These are phyloP conservation scores for Trametes versicolor DNA, from an alignment of 1,284 basidiomycete genomes.

Conservation along the genomic window DNA sequence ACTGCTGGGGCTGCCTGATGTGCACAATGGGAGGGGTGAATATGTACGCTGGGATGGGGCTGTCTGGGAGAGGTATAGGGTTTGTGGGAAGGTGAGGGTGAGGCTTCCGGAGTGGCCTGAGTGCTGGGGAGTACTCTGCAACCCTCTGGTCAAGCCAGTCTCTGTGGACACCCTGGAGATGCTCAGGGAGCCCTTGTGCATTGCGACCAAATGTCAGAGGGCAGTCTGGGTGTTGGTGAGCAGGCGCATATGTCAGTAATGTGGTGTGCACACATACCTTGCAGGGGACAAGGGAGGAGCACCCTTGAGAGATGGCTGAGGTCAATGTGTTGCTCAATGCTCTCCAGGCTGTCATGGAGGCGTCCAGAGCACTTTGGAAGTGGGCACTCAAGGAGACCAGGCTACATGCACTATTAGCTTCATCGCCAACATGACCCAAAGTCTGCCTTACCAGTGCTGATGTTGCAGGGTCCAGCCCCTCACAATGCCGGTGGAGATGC, in stretches of 20 bases:
- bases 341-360: constrained; percentile 27
- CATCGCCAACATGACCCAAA: background rate
- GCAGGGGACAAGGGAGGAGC: constrained; percentile 35
- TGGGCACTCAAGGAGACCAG: constrained; percentile 39
- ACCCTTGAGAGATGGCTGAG: constrained; percentile 36
- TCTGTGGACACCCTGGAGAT: constrained; percentile 25
- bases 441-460: background rate
- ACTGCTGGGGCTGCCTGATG: background rate
- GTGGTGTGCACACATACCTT: constrained; percentile 23
- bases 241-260: background rate
- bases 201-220: constrained; percentile 18
- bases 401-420: constrained; percentile 4
- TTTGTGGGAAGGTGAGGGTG: constrained; percentile 6
- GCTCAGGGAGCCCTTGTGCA: constrained; percentile 18
- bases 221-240: constrained; percentile 25
- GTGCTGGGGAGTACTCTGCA: background rate
- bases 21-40: constrained; percentile 19
- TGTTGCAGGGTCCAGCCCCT: constrained; percentile 1
- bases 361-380: constrained; percentile 33
- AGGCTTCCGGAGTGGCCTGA: constrained; percentile 20
- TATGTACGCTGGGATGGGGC: constrained; percentile 7
- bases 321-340: constrained; percentile 35
- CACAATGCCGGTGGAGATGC: constrained; percentile 30
- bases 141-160: constrained; percentile 10
- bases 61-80: background rate